These are phyloP conservation scores for Leccinum ochraceum DNA, from an alignment of 768 basidiomycete species.

Conservation along the genomic window DNA sequence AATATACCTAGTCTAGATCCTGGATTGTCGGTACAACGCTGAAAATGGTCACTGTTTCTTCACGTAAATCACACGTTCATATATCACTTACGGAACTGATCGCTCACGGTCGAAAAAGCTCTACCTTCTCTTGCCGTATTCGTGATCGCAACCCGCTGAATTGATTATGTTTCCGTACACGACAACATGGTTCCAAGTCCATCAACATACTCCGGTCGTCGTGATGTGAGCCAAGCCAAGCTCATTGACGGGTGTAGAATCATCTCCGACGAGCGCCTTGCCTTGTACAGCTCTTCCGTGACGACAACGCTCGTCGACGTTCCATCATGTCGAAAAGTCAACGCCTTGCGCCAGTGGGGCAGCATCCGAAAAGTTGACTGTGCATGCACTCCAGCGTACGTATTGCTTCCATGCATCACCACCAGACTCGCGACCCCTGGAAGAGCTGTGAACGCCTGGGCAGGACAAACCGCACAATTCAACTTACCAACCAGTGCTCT, in stretches of 20 bases:
- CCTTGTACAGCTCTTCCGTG: slow-evolving; percentile 12
- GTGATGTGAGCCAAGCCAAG: slow-evolving; percentile 29
- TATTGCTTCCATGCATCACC: slow-evolving; percentile 99
- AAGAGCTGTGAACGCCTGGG: slow-evolving; percentile 23
- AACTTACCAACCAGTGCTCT: slow-evolving; percentile 84
- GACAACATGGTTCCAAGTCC: slow-evolving; percentile 6
- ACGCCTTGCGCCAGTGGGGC: slow-evolving; percentile 94
- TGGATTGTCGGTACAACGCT: slow-evolving; percentile 32
- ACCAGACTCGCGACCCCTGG: slow-evolving; percentile 92
- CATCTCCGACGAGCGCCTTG: slow-evolving; percentile 10
- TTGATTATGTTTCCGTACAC: slow-evolving; percentile 14
- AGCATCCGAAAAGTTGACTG: slow-evolving; percentile 89
- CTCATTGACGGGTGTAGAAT: slow-evolving; percentile 15
- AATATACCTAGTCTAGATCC: slow-evolving; percentile 28
- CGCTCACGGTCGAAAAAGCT: slow-evolving; percentile 26
- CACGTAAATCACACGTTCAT: slow-evolving; percentile 33
- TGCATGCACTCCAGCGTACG: slow-evolving; percentile 89
- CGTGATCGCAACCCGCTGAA: slow-evolving; percentile 19
- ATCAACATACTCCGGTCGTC: slow-evolving; percentile 19
- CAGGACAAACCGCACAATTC: slow-evolving; percentile 7
- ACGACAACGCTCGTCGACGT: slow-evolving; percentile 10
- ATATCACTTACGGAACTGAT: slow-evolving; percentile 37
- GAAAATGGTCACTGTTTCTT: slow-evolving; percentile 15
- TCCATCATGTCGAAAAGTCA: slow-evolving; percentile 58
- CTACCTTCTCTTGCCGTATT: slow-evolving; percentile 22